phyloP scores from a whole-genome alignment of 202 grass and related monocot species.

The Saccharum hybrid region DNA sequence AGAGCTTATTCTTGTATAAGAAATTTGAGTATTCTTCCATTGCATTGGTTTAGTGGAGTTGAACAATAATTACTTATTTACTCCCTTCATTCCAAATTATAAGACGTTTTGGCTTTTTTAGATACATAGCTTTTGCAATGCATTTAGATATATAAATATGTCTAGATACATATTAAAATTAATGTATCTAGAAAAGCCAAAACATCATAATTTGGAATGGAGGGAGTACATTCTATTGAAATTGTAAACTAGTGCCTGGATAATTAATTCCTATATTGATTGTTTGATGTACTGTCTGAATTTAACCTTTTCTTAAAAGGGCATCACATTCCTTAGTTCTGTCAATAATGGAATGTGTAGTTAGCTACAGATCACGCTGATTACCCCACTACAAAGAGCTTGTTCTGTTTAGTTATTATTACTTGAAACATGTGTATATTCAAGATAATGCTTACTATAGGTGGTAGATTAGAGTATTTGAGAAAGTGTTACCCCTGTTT shows the following conservation, averaged over 20 bases:
- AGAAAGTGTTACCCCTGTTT: neutral
- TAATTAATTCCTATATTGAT: neutral
- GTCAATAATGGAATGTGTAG: neutral
- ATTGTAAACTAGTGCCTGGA: neutral
- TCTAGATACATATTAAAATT: too few species aligned
- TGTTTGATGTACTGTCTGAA: neutral
- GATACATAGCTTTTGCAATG: too few species aligned
- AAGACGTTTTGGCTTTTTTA: too few species aligned
- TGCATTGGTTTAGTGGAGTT: neutral
- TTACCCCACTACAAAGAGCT: too few species aligned
- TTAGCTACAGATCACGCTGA: neutral
- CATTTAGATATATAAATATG: too few species aligned
- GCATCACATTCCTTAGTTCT: neutral
- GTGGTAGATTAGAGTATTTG: neutral
- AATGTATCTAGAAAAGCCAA: too few species aligned
- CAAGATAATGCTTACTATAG: neutral
- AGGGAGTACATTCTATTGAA: neutral
- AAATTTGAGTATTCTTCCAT: neutral
- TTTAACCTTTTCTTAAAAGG: neutral
- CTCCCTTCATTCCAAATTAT: too few species aligned
- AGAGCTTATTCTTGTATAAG: neutral
- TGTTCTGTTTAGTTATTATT: neutral
- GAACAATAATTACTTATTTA: neutral
- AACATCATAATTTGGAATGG: too few species aligned
- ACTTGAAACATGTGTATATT: slow-evolving; percentile 1